Base-by-base conservation (phyloP, 139 green algal species). In the Bryopsis sp. region DNA sequence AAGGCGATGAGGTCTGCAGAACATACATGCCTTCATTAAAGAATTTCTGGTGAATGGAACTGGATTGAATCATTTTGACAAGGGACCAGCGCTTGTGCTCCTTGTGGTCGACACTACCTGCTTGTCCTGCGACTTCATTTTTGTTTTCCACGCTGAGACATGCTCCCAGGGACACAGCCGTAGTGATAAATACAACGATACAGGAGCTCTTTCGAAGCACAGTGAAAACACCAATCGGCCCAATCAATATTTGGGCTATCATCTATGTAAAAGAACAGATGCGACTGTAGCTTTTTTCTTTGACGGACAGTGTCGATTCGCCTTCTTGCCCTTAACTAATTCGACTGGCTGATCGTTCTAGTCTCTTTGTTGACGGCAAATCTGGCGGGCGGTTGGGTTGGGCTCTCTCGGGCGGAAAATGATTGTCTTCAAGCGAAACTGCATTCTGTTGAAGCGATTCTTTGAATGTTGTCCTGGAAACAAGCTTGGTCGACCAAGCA, bases 171-270 rank as follows among this genome's bases (percentile, higher is more conserved):
- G n/a, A 33, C 54, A 63, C 19, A 19, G n/a, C 19, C 7, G 54
- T 19, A 63, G 54, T 34, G 7, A 29, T 19, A 29, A 63, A 19
- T 7, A 11, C 43, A 50, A 63, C 54, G n/a, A n/a, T 15, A 63
- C 11, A 29, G n/a, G n/a, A 29, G 11, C n/a, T 63, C 26, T 63
- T 63, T 19, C 54, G 11, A 7, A 63, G 54, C n/a, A 29, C n/a
- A 7, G n/a, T 34, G 54, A n/a, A 63, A 15, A 29, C 54, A 35
- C 54, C 54, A 19, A 63, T 63, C 15, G 54, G 54, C n/a, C 11
- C 54, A 63, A 63, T 63, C 19, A 63, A 19, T 34, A 29, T 7
- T 29, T 63, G 54, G 7, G 54, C n/a, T 11, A 63, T 29, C 54
- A 63, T 63, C 43, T 54, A 54, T n/a, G n/a, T n/a, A n/a, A n/a